phyloP scores from a whole-genome alignment of 345 rosid genomes.

The Clarkia xantiana region DNA sequence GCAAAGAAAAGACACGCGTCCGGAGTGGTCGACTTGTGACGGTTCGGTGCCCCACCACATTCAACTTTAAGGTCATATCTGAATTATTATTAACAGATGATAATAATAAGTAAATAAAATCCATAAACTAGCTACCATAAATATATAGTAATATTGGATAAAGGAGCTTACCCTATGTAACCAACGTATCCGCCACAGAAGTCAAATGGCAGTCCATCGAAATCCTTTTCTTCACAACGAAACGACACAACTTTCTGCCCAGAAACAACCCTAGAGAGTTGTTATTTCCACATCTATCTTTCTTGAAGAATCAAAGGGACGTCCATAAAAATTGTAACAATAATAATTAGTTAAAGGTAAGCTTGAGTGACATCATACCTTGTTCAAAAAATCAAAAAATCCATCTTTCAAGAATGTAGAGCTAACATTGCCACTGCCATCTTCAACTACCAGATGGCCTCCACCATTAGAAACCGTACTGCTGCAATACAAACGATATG shows the following conservation, averaged over 20 bases:
- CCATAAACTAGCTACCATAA: too few relatives aligned
- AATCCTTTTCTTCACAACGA: conserved; percentile 51
- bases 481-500: neutral
- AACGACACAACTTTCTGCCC: conserved; percentile 64
- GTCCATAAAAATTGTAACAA: too few relatives aligned
- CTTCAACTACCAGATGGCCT: conserved; percentile 51
- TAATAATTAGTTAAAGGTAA: too few relatives aligned
- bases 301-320: too few relatives aligned
- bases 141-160: neutral
- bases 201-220: conserved; percentile 71
- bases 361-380: conserved; percentile 30
- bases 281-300: neutral
- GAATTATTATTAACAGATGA: conserved; percentile 10
- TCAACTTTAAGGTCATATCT: conserved; percentile 89
- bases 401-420: conserved; percentile 51
- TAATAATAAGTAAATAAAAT: neutral
- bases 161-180: conserved; percentile 60
- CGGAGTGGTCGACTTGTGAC: conserved; percentile 69
- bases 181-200: conserved; percentile 91
- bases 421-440: conserved; percentile 32
- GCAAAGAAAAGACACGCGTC: conserved; percentile 92
- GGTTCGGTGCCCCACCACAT: conserved; percentile 56
- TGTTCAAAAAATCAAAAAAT: conserved; percentile 50
- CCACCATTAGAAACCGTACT: conserved; percentile 17
- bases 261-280: conserved; percentile 9